Conservation (phyloP, 139 green algal species). For the Pleodorina starrii region DNA sequence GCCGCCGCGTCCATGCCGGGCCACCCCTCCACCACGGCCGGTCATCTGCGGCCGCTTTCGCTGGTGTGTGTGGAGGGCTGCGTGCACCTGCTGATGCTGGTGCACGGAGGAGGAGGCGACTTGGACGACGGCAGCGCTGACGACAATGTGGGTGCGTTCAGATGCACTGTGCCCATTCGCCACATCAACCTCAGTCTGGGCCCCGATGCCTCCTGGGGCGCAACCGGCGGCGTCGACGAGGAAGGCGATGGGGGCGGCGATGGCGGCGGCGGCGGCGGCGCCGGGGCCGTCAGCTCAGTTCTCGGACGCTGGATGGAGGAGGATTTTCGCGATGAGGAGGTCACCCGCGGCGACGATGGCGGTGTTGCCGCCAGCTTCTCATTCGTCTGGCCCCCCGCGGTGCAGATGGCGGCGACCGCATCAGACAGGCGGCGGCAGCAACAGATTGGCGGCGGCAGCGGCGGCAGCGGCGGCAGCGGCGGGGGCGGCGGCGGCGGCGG, state of each 20-base stretch:
- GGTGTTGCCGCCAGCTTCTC: neutral
- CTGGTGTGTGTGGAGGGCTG: conserved; percentile 11
- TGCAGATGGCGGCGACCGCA: neutral
- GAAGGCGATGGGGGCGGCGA: neutral
- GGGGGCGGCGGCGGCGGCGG: no score
- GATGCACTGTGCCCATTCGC: no score
- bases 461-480: no score
- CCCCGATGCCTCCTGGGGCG: no score
- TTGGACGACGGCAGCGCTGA: no score
- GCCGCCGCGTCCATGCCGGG: neutral
- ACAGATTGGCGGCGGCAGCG: no score
- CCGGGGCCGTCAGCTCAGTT: neutral
- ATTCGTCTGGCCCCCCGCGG: neutral
- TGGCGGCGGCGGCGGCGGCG: neutral
- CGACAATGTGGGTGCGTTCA: no score
- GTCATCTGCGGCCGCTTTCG: neutral
- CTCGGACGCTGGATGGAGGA: neutral
- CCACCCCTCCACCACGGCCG: neutral
- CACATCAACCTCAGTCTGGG: no score
- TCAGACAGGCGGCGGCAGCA: neutral
- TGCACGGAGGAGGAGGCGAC: neutral
- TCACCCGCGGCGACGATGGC: neutral
- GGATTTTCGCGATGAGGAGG: neutral
- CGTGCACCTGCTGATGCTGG: conserved; percentile 22
- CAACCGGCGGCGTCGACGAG: no score